phyloP scores from a whole-genome alignment of 1,284 basidiomycete genomes.

The Amylostereum areolatum region DNA sequence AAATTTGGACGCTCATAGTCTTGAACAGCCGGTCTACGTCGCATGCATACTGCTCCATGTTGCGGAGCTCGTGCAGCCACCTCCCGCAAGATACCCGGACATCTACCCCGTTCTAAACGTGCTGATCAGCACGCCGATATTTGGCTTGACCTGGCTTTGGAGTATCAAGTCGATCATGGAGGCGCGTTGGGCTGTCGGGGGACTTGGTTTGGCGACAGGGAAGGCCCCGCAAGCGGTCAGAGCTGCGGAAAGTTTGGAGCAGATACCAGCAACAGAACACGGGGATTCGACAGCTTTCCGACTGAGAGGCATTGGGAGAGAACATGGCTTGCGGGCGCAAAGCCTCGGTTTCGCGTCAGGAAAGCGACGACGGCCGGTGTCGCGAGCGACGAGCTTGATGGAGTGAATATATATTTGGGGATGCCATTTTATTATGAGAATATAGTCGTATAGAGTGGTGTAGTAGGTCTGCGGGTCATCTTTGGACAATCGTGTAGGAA shows the following conservation, averaged over 20 bases:
- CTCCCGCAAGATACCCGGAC: conserved; percentile 78
- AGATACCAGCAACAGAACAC: background rate
- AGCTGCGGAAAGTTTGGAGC: background rate
- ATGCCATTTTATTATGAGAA: too few relatives aligned
- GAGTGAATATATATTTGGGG: too few relatives aligned
- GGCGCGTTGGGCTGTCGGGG: conserved; percentile 56
- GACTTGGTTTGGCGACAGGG: conserved; percentile 19
- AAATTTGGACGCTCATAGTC: conserved; percentile 1
- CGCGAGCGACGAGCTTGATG: too few relatives aligned
- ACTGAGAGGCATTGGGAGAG: conserved; percentile 2
- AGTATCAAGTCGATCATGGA: conserved; percentile 68
- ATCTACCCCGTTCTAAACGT: conserved; percentile 84
- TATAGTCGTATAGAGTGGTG: too few relatives aligned
- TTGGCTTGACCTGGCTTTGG: conserved; percentile 71
- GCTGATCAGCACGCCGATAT: conserved; percentile 75
- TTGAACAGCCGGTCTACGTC: conserved; percentile 50
- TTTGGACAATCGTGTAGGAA: too few relatives aligned
- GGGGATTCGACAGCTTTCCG: background rate
- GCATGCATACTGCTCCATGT: conserved; percentile 55
- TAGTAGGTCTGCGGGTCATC: too few relatives aligned
- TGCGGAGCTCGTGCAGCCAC: conserved; percentile 53
- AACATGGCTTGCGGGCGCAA: conserved; percentile 3
- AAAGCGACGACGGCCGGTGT: too few relatives aligned
- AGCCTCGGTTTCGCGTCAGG: conserved; percentile 5
- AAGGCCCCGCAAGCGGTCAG: background rate